Conservation (phyloP, 306 rosid species). For the Citrullus amarus region DNA sequence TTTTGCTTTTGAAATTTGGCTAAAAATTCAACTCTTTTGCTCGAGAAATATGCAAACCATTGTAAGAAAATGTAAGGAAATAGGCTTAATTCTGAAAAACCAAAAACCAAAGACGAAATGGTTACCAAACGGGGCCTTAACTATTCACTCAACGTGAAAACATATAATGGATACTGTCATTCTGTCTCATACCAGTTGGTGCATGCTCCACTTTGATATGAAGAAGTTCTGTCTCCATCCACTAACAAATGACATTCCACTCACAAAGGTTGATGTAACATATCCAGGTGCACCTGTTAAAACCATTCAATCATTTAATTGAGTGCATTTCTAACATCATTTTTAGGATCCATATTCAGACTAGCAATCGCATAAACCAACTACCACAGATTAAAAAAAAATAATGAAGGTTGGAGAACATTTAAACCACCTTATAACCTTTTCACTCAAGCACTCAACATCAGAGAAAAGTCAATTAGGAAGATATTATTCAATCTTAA, state of each 20-base stretch:
- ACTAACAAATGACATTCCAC: slow-evolving; percentile 89
- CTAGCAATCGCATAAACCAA: neutral
- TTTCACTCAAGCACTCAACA: neutral
- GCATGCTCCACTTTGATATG: slow-evolving; percentile 98
- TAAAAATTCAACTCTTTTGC: no score
- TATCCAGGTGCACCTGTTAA: slow-evolving; percentile 91
- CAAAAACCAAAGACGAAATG: no score
- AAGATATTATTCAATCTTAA: neutral
- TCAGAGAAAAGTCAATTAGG: neutral
- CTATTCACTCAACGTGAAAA: neutral
- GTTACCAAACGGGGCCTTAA: neutral
- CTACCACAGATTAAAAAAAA: neutral
- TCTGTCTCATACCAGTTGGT: slow-evolving; percentile 67
- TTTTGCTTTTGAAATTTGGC: no score
- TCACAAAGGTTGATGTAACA: slow-evolving; percentile 52
- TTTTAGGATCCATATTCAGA: neutral
- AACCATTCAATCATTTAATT: neutral
- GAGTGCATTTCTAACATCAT: neutral
- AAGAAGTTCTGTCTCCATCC: slow-evolving; percentile 88
- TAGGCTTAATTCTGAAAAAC: no score
- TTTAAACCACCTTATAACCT: neutral
- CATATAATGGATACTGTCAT: neutral
- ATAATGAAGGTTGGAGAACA: neutral
- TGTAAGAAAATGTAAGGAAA: no score
- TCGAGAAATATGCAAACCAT: no score